These are phyloP conservation scores for Paxillus involutus DNA, from an alignment of 768 basidiomycete species.

Conservation along the genomic window DNA sequence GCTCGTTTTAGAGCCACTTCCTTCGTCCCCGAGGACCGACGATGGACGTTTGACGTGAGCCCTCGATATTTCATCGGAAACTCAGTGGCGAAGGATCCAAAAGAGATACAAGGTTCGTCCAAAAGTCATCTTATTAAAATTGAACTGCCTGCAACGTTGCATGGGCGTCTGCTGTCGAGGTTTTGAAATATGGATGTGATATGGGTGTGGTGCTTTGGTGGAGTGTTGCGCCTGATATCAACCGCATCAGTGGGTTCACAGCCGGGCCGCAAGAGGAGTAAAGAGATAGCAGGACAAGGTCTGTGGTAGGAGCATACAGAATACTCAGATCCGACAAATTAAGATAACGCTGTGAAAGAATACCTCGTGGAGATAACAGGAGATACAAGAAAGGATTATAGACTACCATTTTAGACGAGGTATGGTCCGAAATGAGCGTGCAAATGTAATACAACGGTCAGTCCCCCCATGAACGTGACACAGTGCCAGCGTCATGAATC, in stretches of 20 bases:
- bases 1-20: background rate
- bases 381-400: conserved; percentile 21
- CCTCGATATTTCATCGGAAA: background rate
- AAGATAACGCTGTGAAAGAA: conserved; percentile 18
- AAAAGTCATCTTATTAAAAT: background rate
- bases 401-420: conserved; percentile 17
- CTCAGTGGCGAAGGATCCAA: background rate
- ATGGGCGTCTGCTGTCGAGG: background rate
- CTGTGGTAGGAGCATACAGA: conserved; percentile 25
- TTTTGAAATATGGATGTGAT: conserved; percentile 30
- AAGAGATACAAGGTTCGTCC: background rate
- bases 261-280: conserved; percentile 16
- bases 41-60: background rate
- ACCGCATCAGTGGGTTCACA: conserved; percentile 1
- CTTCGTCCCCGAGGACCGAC: background rate
- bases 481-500: conserved; percentile 31
- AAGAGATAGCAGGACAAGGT: conserved; percentile 22
- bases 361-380: conserved; percentile 36
- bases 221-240: conserved; percentile 3
- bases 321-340: conserved; percentile 29
- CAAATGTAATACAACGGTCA: conserved; percentile 19
- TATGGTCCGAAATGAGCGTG: conserved; percentile 33
- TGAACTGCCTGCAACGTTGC: background rate
- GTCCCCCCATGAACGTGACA: conserved; percentile 35
- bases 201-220: conserved; percentile 11